Base-by-base conservation (phyloP, 2,329 filamentous ascomycete genomes). In the Alternaria burnsii region DNA sequence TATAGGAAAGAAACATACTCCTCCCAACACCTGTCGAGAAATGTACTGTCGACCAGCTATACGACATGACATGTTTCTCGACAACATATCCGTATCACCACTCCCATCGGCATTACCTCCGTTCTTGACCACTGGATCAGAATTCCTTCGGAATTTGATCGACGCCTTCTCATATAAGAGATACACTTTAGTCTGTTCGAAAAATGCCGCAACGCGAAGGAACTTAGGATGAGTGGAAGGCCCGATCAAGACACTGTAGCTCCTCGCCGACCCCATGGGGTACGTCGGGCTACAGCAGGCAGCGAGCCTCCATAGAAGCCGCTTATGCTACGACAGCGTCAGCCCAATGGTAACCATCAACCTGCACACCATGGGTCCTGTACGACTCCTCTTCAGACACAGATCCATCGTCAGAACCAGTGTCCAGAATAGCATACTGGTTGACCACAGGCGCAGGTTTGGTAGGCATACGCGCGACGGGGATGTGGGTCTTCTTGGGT, bases 341-440 rank as follows among this genome's bases (percentile, higher is more conserved):
- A 18, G 61, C 64, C 70, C 69, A 76, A 28, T 65, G 59, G 42
- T 61, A 61, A 41, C 58, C 50, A 32, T 62, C 65, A 24, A 73
- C 52, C 14, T 51, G 58, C n/a, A 74, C 55, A 41, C 70, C 68
- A n/a, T 66, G 63, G 24, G 47, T 65, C 48, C 64, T 48, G 51
- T 67, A 73, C 11, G 63, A 67, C n/a, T 69, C 66, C 6, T 69
- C 64, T 9, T 76, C 73, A 8, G 66, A 71, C 9, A 72, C 71
- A 10, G 74, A 72, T 3, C 68, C 69, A 5, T 61, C 28, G 18
- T 75, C 72, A 7, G 67, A 66, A 52, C 71, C 65, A 36, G 68
- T 70, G 40, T 73, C 67, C 51, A 75, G 69, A 56, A 76, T 63
- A 65, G 73, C 62, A 67, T 76, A 73, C 62, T 73, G 69, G 67